Evolutionary conservation across 208 protist genomes (phyloP), one percentile per base, ranked within the genome.

Genomic region (Crithidia acanthocephali): DNA sequence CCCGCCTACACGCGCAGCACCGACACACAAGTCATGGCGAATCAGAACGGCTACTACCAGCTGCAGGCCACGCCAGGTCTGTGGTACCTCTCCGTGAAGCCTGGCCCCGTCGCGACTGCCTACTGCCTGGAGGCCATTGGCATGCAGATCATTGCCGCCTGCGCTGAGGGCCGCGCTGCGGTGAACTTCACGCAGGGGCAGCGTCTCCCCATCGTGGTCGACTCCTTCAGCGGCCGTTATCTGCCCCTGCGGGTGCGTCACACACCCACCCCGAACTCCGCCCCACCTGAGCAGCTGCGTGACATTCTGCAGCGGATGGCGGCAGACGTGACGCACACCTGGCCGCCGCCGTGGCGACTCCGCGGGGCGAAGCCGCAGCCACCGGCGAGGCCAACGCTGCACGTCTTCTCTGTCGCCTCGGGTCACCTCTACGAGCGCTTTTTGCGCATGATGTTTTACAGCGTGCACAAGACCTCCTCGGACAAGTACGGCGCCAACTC

Each of bases 351-450:
- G 55, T 44, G 48, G 64, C 18, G 0, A 11, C 1, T 7, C 30
- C 63, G 53, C 37, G 20, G 15, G 22, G 42, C n/a, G n/a, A 30
- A n/a, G 45, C 47, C 64, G 44, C 48, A 55, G 22, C 47, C 48
- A 51, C 88, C 83, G 9, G 42, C n/a, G 42, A 68, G 48, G 11
- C 88, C 97, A n/a, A 98, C 97, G 0, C 93, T 99, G 27, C 95
- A 99, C 83, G 89, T 99, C 35, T 99, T 99, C 80, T 98, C 97
- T 8, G 84, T 99, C 9, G 98, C 98, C 3, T 99, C 92, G 7
- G 98, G 98, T 2, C 97, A 98, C 72, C 86, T 99, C 45, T 99
- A 99, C 87, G 99, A 99, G 79, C 92, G 99, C 22, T 99, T 99
- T 64, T 71, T 99, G 20, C 93, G 96, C 57, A 99, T 99, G 83